Evolutionary conservation across 2,329 filamentous ascomycete species (phyloP).

Genomic region (Rosellinia necatrix): DNA sequence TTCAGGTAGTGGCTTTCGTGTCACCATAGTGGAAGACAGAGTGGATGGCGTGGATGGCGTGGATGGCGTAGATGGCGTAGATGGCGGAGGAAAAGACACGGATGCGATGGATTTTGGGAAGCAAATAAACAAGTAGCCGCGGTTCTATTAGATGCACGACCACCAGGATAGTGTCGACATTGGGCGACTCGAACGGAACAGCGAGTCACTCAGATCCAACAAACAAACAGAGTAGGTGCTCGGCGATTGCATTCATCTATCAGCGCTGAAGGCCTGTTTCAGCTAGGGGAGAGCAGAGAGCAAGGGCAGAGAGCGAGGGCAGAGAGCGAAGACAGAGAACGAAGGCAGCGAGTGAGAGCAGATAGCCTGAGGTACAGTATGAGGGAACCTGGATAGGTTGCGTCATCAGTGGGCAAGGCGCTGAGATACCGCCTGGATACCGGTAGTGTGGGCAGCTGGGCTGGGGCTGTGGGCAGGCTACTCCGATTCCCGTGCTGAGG

Average conservation of each 20-base stretch:
- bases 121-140: no score
- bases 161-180: no score
- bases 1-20: slow-evolving; percentile 46
- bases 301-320: not conserved
- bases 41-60: not conserved
- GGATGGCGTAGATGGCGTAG: not conserved
- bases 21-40: slow-evolving; percentile 45
- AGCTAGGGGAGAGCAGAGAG: not conserved
- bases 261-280: not conserved
- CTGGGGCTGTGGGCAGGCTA: not conserved
- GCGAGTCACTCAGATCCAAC: not conserved
- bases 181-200: no score
- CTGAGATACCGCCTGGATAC: no score
- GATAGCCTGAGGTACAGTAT: not conserved
- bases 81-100: no score
- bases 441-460: no score
- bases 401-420: slow-evolving; percentile 23
- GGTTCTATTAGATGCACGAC: no score
- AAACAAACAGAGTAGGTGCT: not conserved
- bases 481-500: not conserved
- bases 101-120: no score
- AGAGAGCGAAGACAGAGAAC: not conserved
- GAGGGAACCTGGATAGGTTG: slow-evolving; percentile 16
- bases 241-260: not conserved
- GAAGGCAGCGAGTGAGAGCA: not conserved